phyloP scores from a whole-genome alignment of 768 basidiomycete genomes.

The Suillus spraguei region DNA sequence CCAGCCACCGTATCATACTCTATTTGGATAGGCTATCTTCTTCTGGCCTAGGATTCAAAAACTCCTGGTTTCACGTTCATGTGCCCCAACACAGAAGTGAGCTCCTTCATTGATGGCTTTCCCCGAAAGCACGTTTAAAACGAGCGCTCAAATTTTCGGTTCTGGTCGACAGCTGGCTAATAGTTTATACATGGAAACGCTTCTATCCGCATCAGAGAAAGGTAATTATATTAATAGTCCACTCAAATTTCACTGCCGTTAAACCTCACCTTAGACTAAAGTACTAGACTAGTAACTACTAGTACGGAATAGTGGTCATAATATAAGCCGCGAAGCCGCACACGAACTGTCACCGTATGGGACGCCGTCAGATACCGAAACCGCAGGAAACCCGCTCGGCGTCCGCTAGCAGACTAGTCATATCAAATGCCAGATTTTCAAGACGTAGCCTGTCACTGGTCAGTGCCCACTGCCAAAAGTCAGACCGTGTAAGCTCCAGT shows the following conservation, averaged over 20 bases:
- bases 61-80: neutral
- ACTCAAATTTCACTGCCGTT: neutral
- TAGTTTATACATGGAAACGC: neutral
- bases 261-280: neutral
- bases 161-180: neutral
- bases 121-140: neutral
- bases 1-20: neutral
- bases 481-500: neutral
- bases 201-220: neutral
- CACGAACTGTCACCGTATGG: neutral
- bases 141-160: neutral
- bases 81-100: neutral
- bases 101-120: neutral
- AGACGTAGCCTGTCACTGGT: neutral
- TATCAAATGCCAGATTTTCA: conserved; percentile 1
- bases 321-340: neutral
- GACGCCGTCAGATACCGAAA: neutral
- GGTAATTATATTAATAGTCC: neutral
- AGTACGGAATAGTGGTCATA: neutral
- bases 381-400: too few species aligned
- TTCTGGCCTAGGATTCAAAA: conserved; percentile 3
- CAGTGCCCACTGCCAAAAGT: neutral
- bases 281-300: neutral
- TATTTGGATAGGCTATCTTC: conserved; percentile 1
- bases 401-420: neutral